Conservation (phyloP, 805 yeast species). For the Wickerhamiella shivajii region DNA sequence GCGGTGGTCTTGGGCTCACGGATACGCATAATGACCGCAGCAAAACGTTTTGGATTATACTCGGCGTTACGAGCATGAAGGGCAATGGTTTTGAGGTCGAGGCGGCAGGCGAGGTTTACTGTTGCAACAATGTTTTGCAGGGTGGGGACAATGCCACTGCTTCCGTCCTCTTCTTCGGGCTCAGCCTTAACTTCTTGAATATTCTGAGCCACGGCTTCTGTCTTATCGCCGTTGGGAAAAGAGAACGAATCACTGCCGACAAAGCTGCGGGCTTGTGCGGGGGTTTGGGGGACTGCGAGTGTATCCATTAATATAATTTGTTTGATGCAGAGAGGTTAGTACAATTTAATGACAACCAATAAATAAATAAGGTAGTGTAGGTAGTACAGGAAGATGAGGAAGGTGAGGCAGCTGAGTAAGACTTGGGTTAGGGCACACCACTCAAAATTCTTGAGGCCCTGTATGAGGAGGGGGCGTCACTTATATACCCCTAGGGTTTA, state of each 20-base stretch:
- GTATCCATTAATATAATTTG: conserved; percentile 51
- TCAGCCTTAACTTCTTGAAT: conserved; percentile 19
- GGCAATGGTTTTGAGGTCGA: conserved; percentile 93
- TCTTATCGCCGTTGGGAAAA: conserved; percentile 4
- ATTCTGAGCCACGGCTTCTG: conserved; percentile 8
- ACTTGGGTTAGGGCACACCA: too few relatives aligned
- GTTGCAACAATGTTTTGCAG: conserved; percentile 88
- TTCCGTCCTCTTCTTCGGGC: conserved; percentile 20
- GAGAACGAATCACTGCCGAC: conserved; percentile 22
- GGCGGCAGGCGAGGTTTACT: conserved; percentile 87
- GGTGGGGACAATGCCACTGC: conserved; percentile 94
- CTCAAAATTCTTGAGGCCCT: too few relatives aligned
- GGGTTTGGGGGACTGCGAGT: conserved; percentile 59
- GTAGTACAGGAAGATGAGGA: too few relatives aligned
- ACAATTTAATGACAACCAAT: too few relatives aligned
- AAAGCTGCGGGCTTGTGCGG: conserved; percentile 61
- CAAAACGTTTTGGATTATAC: conserved; percentile 92
- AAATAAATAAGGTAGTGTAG: too few relatives aligned
- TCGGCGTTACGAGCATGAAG: conserved; percentile 98
- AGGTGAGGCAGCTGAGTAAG: too few relatives aligned
- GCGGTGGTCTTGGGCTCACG: conserved; percentile 99
- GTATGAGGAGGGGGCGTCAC: too few relatives aligned
- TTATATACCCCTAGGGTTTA: conserved; percentile 3
- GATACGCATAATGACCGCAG: conserved; percentile 98
- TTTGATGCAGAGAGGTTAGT: too few relatives aligned